Percentiles rank a stretch among this genome's conserved stretches.
These are phyloP conservation scores for Ceratocystis diversiconidia DNA, from an alignment of 2,329 filamentous ascomycete genomes.

Conservation along the genomic window DNA sequence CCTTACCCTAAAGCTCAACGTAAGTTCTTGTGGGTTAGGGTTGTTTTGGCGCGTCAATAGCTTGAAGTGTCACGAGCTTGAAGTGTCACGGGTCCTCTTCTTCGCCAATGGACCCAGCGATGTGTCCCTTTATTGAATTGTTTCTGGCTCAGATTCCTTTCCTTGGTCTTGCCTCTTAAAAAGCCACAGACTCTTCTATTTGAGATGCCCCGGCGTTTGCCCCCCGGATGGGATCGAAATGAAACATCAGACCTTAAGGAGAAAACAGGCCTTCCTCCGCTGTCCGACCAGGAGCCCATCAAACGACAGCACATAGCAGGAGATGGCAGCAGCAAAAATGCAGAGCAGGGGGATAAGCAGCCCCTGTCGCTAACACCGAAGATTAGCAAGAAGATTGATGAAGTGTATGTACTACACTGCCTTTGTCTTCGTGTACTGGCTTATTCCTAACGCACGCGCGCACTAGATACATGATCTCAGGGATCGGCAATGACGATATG, in stretches of 20 bases:
- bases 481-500: conserved; percentile 51
- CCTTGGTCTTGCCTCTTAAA: background rate
- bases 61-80: no score
- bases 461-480: conserved; percentile 50
- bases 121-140: no score
- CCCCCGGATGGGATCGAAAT: background rate
- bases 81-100: no score
- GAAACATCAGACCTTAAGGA: background rate
- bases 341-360: background rate
- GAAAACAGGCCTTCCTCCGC: background rate
- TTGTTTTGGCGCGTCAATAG: no score
- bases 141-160: background rate
- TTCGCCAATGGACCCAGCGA: no score
- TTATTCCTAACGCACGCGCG: background rate
- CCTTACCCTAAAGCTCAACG: no score
- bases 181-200: background rate
- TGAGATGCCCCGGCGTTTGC: background rate
- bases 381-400: background rate
- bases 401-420: background rate
- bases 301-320: background rate
- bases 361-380: background rate
- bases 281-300: background rate
- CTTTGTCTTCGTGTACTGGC: background rate
- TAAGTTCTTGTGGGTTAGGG: no score
- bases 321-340: background rate